A percentile compares a stretch with the other conserved stretches of the same genome.
Conservation (phyloP, 2,329 filamentous ascomycete species). For the Exserohilum rostratum region DNA sequence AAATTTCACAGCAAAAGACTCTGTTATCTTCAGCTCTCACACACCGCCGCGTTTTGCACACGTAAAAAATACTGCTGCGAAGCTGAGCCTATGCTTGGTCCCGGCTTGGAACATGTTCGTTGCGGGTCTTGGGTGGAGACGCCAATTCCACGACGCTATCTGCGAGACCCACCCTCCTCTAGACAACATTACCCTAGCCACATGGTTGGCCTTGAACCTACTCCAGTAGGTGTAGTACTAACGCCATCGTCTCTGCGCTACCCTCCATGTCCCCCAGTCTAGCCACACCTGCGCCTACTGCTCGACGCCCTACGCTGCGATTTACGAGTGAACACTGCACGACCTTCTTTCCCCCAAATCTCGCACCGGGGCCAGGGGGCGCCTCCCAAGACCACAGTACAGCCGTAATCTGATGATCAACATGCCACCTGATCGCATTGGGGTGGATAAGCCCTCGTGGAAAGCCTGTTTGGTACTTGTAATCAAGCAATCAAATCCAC, state of each 20-base stretch:
- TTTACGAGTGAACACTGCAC: neutral
- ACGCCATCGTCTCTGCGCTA: neutral
- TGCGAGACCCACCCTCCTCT: conserved; percentile 7
- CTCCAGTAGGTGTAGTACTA: no score
- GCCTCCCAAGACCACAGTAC: neutral
- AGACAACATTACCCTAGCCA: neutral
- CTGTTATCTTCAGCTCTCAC: conserved; percentile 7
- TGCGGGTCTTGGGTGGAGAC: conserved; percentile 10
- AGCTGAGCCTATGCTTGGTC: neutral
- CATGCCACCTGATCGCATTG: neutral
- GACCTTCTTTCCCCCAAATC: neutral
- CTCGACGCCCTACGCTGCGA: neutral
- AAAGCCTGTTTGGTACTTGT: neutral
- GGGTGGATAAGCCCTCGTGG: neutral
- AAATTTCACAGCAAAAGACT: neutral
- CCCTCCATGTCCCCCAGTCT: no score
- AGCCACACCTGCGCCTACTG: neutral
- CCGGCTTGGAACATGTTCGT: neutral
- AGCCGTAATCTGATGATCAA: neutral
- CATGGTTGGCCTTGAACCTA: neutral
- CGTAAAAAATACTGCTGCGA: conserved; percentile 8
- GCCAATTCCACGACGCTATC: neutral
- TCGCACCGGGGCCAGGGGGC: neutral
- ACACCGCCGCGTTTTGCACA: neutral
- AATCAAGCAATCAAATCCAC: neutral